Conservation (phyloP, 805 yeast genomes). For the Candida tibetensis region DNA sequence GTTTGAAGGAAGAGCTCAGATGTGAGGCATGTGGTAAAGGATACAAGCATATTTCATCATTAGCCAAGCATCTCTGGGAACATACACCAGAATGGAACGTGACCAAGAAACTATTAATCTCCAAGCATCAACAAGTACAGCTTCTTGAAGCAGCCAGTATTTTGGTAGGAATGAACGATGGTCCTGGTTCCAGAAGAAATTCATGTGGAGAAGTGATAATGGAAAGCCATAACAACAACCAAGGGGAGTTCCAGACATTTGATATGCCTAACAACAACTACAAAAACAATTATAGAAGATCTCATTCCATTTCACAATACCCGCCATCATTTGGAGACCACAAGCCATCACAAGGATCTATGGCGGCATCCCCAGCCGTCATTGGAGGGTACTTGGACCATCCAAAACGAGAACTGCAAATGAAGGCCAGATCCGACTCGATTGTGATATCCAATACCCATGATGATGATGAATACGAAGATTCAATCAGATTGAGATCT, state of each 20-base stretch:
- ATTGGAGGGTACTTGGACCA: constrained; percentile 35
- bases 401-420: constrained; percentile 5
- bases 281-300: constrained; percentile 21
- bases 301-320: constrained; percentile 43
- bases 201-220: neutral
- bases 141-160: constrained; percentile 75
- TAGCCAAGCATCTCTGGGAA: constrained; percentile 89
- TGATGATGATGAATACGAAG: constrained; percentile 4
- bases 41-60: constrained; percentile 81
- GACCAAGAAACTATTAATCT: constrained; percentile 73
- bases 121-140: constrained; percentile 89
- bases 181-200: constrained; percentile 6
- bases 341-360: constrained; percentile 4
- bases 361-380: constrained; percentile 11
- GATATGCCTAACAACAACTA: neutral
- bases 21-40: constrained; percentile 94
- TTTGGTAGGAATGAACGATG: constrained; percentile 68
- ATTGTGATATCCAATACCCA: constrained; percentile 7
- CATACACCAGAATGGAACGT: constrained; percentile 94
- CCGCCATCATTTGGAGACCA: constrained; percentile 39
- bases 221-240: neutral
- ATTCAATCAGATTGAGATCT: constrained; percentile 12
- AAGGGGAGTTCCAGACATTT: neutral
- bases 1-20: constrained; percentile 77
- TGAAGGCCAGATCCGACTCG: constrained; percentile 10